phyloP scores from a whole-genome alignment of 306 rosid species.

The Medicago arabica region DNA sequence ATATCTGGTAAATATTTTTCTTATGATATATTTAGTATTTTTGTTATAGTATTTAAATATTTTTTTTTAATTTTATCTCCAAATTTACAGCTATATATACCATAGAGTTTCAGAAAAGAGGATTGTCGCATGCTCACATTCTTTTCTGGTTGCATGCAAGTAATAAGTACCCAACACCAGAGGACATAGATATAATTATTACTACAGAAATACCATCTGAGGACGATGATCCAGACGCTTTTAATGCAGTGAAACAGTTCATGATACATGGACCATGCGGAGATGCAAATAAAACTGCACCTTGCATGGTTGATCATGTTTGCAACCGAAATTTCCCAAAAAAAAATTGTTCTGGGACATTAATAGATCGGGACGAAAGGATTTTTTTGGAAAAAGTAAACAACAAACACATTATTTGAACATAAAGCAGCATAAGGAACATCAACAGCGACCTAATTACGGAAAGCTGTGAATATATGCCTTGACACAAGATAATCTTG shows the following conservation, averaged over 20 bases:
- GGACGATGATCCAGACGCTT: neutral
- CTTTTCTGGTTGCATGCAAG: neutral
- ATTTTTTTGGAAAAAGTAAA: too few species aligned
- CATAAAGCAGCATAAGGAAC: too few species aligned
- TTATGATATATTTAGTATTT: too few species aligned
- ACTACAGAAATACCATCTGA: neutral
- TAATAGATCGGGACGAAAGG: neutral
- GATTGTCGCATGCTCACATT: neutral
- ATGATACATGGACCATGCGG: constrained; percentile 17
- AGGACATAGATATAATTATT: constrained; percentile 11
- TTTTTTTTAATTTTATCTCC: neutral
- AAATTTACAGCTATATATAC: neutral
- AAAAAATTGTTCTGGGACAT: neutral
- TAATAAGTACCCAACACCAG: neutral
- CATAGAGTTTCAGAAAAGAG: constrained; percentile 16
- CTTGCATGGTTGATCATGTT: neutral
- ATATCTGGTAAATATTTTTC: neutral
- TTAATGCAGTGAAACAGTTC: neutral
- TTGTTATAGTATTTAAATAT: too few species aligned
- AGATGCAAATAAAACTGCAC: neutral
- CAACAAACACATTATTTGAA: too few species aligned
- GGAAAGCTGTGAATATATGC: too few species aligned
- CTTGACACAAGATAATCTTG: too few species aligned
- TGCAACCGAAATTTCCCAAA: neutral
- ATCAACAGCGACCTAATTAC: too few species aligned